Evolutionary conservation across 495 filamentous ascomycete genomes (phyloP), one percentile per base, ranked within the genome.

Genomic region (Barbatosphaeria neglecta): DNA sequence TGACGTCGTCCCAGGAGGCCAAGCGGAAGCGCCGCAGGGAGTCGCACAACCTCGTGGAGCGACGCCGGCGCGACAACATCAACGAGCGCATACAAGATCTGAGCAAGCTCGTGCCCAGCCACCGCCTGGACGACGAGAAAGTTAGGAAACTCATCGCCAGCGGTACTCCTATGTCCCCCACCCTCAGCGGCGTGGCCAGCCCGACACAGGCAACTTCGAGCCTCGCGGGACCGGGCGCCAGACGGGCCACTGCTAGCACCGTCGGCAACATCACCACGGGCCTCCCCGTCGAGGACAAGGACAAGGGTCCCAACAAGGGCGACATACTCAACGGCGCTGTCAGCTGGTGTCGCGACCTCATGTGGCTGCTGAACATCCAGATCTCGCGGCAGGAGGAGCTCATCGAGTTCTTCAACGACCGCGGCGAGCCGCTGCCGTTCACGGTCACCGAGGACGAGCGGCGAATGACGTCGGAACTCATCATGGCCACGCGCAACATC

Each of bases 221-320:
- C 27, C 75, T 96, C 11, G 92, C 90, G 13, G 90, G 87, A 2
- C 75, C 75, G 25, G 86, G 87, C 38, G 92, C 86, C 13, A 80
- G 89, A 47, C 78, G 92, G 41, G 92, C 92, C 16, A 67, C 75
- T 15, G 63, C 70, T 39, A 63, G 65, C 2, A 76, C 69, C 7
- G 78, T 84, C 6, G 89, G 89, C 25, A 92, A 83, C 57, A 95
- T 96, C 49, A 93, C 87, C 4, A 85, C 88, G 49, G 88, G 90
- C 18, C 73, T 95, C 28, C 86, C 90, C 0, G 78, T 90, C 22
- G 92, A 98, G 54, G 92, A 98, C 50, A 98, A 97, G 55, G 92
- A 98, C 65, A 96, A 97, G 53, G 93, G 93, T 1, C 92, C 92
- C 0, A 97, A 97, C 73, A 98, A 98, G 66, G 92, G 92, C 37